Percentiles rank a stretch among this genome's conserved stretches.
Evolutionary conservation across 768 basidiomycete species (phyloP).

Genomic region (Macrolepiota dolichaula): DNA sequence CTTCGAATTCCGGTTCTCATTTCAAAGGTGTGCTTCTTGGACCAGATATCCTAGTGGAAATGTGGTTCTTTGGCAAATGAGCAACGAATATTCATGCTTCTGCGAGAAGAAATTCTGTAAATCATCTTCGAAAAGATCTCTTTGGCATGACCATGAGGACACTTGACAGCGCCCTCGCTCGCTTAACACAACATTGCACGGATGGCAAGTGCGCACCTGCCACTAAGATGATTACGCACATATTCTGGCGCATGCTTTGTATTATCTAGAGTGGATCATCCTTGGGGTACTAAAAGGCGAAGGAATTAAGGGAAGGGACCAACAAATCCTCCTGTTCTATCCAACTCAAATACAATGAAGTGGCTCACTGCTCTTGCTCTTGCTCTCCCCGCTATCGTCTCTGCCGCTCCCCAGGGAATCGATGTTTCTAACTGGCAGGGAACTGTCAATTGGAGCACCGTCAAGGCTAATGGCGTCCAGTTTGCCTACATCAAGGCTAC

Average conservation of each 20-base stretch:
- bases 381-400: slow-evolving; percentile 1
- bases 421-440: slow-evolving; percentile 54
- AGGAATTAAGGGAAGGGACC: not conserved
- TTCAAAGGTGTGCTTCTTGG: not conserved
- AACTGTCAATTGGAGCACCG: slow-evolving; percentile 46
- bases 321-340: not conserved
- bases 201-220: not conserved
- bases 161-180: not conserved
- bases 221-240: not conserved
- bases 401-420: slow-evolving; percentile 42
- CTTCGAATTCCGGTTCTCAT: not conserved
- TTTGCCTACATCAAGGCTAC: slow-evolving; percentile 71
- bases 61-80: not conserved
- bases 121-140: not conserved
- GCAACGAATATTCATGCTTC: not conserved
- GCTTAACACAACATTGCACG: not conserved
- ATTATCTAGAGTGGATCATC: not conserved
- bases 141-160: not conserved
- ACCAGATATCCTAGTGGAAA: not conserved
- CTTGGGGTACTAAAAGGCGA: not conserved
- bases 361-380: slow-evolving; percentile 1
- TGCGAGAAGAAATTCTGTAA: not conserved
- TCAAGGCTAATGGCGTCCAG: slow-evolving; percentile 45
- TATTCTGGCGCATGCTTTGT: not conserved
- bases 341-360: not conserved